A percentile compares a stretch with the other conserved stretches of the same genome.
Evolutionary conservation across 345 rosid genomes (phyloP).

Genomic region (Salix brachista): DNA sequence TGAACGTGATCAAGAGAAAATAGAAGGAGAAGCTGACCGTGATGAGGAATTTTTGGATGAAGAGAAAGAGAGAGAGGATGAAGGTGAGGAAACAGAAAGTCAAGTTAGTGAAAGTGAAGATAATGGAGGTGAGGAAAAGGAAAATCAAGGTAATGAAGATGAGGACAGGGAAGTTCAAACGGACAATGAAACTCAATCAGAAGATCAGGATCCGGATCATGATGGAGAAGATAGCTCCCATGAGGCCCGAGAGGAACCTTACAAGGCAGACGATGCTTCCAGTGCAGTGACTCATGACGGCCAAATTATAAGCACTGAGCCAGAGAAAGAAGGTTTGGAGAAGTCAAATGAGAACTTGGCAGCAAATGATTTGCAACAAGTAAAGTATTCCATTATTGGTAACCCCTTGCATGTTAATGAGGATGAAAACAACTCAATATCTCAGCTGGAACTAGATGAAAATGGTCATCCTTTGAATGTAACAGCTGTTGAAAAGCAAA

Average conservation of each 20-base stretch:
- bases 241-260: conserved; percentile 81
- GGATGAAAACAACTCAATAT: conserved; percentile 22
- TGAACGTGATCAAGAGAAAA: conserved; percentile 22
- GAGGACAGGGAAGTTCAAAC: conserved; percentile 33
- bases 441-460: conserved; percentile 30
- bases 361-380: conserved; percentile 19
- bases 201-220: conserved; percentile 38
- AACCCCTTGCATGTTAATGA: conserved; percentile 13
- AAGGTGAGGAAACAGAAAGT: conserved; percentile 32
- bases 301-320: conserved; percentile 33
- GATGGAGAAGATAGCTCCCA: conserved; percentile 39
- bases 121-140: conserved; percentile 22
- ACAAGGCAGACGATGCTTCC: conserved; percentile 92
- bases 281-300: conserved; percentile 88
- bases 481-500: conserved; percentile 33
- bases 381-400: conserved; percentile 13
- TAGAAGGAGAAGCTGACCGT: conserved; percentile 37
- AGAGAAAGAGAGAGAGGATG: conserved; percentile 30
- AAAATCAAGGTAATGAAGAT: conserved; percentile 24
- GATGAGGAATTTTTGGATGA: conserved; percentile 51
- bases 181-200: conserved; percentile 27
- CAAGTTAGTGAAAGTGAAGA: conserved; percentile 31
- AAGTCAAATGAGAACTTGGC: conserved; percentile 33
- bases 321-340: conserved; percentile 33
- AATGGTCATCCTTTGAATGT: conserved; percentile 10